A percentile compares a stretch with the other conserved stretches of the same genome.
phyloP scores from a whole-genome alignment of 2,329 filamentous ascomycete genomes.

The Basipetospora chlamydospora region DNA sequence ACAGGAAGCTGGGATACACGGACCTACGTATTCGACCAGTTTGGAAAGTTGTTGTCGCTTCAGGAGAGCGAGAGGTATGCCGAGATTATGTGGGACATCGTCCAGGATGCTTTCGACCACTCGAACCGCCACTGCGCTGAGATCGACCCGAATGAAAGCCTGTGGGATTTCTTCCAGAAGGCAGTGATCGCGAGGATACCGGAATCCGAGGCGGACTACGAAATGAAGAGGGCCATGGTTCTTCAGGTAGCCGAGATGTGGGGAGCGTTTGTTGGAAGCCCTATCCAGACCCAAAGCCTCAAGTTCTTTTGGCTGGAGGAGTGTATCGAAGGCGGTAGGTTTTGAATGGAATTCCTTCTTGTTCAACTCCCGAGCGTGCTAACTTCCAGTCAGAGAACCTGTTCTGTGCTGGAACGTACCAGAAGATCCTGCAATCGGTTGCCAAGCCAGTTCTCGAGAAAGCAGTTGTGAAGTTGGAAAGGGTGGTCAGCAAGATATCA shows the following conservation, averaged over 20 bases:
- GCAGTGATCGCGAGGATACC: conserved; percentile 31
- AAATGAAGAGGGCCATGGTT: conserved; percentile 26
- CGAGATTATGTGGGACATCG: conserved; percentile 50
- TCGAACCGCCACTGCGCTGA: conserved; percentile 41
- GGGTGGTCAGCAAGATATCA: conserved; percentile 29
- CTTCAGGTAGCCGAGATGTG: conserved; percentile 47
- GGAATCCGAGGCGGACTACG: conserved; percentile 24
- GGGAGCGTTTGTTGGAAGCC: conserved; percentile 57
- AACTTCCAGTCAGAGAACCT: conserved; percentile 32
- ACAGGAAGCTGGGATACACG: conserved; percentile 33
- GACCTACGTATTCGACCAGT: conserved; percentile 40
- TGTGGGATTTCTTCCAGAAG: conserved; percentile 38
- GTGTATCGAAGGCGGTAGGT: conserved; percentile 54
- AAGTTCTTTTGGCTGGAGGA: conserved; percentile 70
- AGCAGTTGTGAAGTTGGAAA: conserved; percentile 38
- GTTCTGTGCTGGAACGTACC: conserved; percentile 45
- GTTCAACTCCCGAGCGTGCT: no score
- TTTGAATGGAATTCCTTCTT: no score
- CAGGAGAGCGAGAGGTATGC: conserved; percentile 31
- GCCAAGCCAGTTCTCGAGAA: conserved; percentile 39
- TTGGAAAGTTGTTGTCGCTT: conserved; percentile 33
- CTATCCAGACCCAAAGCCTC: conserved; percentile 49
- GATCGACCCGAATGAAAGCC: conserved; percentile 31
- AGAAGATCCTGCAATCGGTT: conserved; percentile 42
- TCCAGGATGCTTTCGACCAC: conserved; percentile 51